Evolutionary conservation across 1,139 yeast genomes (phyloP), one percentile per base, ranked within the genome.

Genomic region (Zygosaccharomyces pseudobailii): DNA sequence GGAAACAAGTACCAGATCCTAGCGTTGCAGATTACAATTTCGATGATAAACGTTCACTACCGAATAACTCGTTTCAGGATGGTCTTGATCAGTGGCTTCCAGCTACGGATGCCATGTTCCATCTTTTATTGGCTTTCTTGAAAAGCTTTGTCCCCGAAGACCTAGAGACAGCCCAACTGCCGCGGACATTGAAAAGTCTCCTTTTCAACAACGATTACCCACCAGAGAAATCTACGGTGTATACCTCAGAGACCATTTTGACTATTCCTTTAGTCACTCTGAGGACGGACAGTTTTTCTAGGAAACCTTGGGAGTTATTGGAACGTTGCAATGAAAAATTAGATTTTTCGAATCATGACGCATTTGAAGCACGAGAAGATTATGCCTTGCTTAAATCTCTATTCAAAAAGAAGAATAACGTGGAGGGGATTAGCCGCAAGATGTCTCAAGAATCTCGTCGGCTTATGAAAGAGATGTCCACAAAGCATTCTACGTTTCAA

Each of bases 21-120:
- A 42, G 47, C 13, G 34, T 49, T 19, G 35, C 46, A 8, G 54
- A 53, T 31, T 55, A 54, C 27, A 61, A 56, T 46, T 58, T 59
- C 36, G 58, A 57, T 10, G 39, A 49, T 13, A 45, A 37, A 22
- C 44, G 40, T 21, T 33, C 48, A 10, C 34, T 47, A 5, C 49
- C 54, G 4, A 63, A 58, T 23, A 67, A 71, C 52, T 58, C 71
- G 32, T 87, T 86, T 61, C 75, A 77, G 35, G 83, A 86, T 53
- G 96, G 96, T 1, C 66, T 88, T 43, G 79, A 79, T 34, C 76
- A 78, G 43, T 88, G 96, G 96, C 71, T 81, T 43, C 80, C 85
- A 2, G 87, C 90, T 2, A 83, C 95, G 5, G 89, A 86, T 60
- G 96, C 96, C 0, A 78, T 87, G 67, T 86, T 87, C 60, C 97